phyloP scores from a whole-genome alignment of 1,139 yeast genomes.

The Taphrina communis region DNA sequence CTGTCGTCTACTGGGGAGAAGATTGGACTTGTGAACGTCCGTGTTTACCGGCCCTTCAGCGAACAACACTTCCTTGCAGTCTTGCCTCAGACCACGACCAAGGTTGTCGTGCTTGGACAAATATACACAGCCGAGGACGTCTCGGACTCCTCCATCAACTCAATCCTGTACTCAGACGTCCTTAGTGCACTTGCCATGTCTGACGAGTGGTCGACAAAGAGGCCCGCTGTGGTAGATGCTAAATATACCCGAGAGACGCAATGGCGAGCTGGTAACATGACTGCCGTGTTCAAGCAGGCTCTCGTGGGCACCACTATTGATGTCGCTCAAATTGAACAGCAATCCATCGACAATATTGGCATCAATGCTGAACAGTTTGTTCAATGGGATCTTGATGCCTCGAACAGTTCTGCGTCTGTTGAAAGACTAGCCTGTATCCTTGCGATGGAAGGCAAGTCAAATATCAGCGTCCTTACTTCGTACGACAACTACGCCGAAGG shows the following conservation, averaged over 20 bases:
- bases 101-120: constrained; percentile 71
- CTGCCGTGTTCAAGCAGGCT: constrained; percentile 37
- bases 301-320: constrained; percentile 25
- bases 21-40: constrained; percentile 71
- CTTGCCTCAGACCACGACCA: constrained; percentile 65
- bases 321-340: constrained; percentile 44
- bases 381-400: constrained; percentile 73
- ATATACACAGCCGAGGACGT: constrained; percentile 53
- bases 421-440: constrained; percentile 73
- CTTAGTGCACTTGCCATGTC: constrained; percentile 61
- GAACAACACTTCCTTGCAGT: constrained; percentile 62
- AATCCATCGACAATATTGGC: constrained; percentile 43
- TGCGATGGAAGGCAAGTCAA: constrained; percentile 66
- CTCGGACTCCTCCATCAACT: constrained; percentile 49
- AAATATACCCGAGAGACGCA: constrained; percentile 48
- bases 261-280: constrained; percentile 40
- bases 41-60: constrained; percentile 81
- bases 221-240: constrained; percentile 47
- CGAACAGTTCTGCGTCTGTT: constrained; percentile 62
- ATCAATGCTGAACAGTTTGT: constrained; percentile 55
- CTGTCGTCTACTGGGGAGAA: constrained; percentile 52
- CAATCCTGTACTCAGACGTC: constrained; percentile 67
- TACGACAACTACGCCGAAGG: constrained; percentile 75
- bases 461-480: constrained; percentile 64
- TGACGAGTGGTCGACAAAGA: constrained; percentile 19